Evolutionary conservation across 352 stramenopile genomes (phyloP), one percentile per base, ranked within the genome.

Genomic region (Phytophthora palmivora): DNA sequence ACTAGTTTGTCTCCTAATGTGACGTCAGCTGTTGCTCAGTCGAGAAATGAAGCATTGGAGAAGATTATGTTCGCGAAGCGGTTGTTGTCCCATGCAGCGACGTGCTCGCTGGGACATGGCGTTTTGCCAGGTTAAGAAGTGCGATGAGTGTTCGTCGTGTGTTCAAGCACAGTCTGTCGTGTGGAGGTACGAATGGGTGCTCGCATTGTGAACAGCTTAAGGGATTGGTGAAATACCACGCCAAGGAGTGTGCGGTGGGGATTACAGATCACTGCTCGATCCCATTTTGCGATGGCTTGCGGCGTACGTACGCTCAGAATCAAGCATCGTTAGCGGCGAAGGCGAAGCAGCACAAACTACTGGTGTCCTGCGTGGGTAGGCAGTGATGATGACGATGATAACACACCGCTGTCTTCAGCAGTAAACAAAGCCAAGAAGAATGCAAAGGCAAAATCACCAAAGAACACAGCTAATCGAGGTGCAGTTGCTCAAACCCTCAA

Each of bases 51-150:
- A 53, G 75, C 84, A 7, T 58, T 88, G 47, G 87, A 92, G 54
- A 95, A 92, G 50, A 94, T 95, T 36, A 72, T 91, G 45, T 95
- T 94, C 49, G 87, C 87, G 2, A 94, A 92, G 34, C 78, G 89
- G 28, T 76, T 96, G 14, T 34, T 96, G 10, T 87, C 87, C 41
- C 87, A 96, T 45, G 82, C 87, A 21, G 83, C 84, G 0, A 88
- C 74, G 3, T 96, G 87, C 53, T 73, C 64, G 21, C 47, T 91
- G 21, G 48, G 71, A 6, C 72, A 85, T 2, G 82, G 85, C 7
- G 45, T 84, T 22, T n/a, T 96, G 87, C 45, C 79, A 91, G 32
- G 80, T 94, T n/a, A 94, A 92, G 45, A 91, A 93, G 34, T 96
- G 87, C 48, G 85, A 94, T 49, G 87, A 96, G n/a, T 30, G 85